These are phyloP conservation scores for Euphorbia corollata DNA, from an alignment of 441 rosid species.

Conservation along the genomic window DNA sequence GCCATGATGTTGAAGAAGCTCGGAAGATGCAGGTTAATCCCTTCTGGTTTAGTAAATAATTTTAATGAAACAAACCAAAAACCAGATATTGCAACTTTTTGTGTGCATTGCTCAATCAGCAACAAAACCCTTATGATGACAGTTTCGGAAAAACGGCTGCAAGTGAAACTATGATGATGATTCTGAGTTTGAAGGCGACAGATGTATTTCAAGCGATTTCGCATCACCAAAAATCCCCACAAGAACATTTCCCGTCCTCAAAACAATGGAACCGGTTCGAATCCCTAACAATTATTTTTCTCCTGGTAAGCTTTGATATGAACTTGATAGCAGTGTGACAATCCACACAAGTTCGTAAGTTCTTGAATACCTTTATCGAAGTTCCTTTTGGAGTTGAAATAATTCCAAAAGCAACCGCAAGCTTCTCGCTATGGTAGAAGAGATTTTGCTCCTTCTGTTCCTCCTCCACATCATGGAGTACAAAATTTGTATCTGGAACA, in stretches of 20 bases:
- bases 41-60: background rate
- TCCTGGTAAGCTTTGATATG: slow-evolving; percentile 30
- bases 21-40: background rate
- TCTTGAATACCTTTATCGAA: slow-evolving; percentile 35
- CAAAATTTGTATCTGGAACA: slow-evolving; percentile 34
- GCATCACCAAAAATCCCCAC: slow-evolving; percentile 23
- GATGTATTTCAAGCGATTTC: slow-evolving; percentile 1
- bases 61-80: background rate
- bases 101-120: background rate
- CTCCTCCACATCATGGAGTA: slow-evolving; percentile 43
- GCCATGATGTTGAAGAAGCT: background rate
- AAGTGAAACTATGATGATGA: background rate
- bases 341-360: slow-evolving; percentile 40
- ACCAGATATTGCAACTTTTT: background rate
- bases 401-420: slow-evolving; percentile 44
- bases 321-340: slow-evolving; percentile 44
- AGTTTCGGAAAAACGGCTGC: background rate
- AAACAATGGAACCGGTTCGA: slow-evolving; percentile 22
- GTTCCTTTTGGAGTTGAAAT: slow-evolving; percentile 37
- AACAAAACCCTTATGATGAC: background rate
- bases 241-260: slow-evolving; percentile 23
- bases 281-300: slow-evolving; percentile 23
- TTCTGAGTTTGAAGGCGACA: slow-evolving; percentile 14
- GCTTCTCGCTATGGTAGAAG: slow-evolving; percentile 42
- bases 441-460: slow-evolving; percentile 42